These are phyloP conservation scores for Mallotus nudiflorus DNA, from an alignment of 345 rosid genomes.

Conservation along the genomic window DNA sequence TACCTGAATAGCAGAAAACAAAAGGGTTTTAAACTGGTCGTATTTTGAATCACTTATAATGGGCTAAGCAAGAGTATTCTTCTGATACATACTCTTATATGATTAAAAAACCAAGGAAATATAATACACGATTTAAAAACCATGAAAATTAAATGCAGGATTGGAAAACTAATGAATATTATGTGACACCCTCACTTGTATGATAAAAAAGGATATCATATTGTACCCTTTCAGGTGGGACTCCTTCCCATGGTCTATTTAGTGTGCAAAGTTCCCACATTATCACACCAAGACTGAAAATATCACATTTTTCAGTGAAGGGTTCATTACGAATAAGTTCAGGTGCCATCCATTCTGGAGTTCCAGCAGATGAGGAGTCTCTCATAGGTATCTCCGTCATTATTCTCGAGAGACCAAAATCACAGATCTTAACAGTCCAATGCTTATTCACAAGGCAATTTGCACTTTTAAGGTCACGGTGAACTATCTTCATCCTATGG, in stretches of 20 bases:
- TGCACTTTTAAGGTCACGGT: conserved; percentile 84
- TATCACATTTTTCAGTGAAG: conserved; percentile 93
- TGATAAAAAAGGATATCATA: not conserved
- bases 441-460: conserved; percentile 93
- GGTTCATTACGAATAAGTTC: conserved; percentile 91
- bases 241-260: conserved; percentile 94
- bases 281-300: conserved; percentile 96
- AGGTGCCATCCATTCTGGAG: conserved; percentile 99
- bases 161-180: not conserved
- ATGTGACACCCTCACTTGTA: not conserved
- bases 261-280: conserved; percentile 99
- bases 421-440: conserved; percentile 90
- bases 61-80: not conserved
- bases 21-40: not conserved
- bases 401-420: conserved; percentile 94
- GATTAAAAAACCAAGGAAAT: not conserved
- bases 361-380: conserved; percentile 89
- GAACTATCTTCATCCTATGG: conserved; percentile 94
- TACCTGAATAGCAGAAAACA: conserved; percentile 49
- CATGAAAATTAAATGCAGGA: not conserved
- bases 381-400: conserved; percentile 67
- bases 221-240: conserved; percentile 82
- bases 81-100: not conserved
- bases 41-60: not conserved
- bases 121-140: not conserved